These are phyloP conservation scores for Tolypocladium album DNA, from an alignment of 2,329 filamentous ascomycete species.

Conservation along the genomic window DNA sequence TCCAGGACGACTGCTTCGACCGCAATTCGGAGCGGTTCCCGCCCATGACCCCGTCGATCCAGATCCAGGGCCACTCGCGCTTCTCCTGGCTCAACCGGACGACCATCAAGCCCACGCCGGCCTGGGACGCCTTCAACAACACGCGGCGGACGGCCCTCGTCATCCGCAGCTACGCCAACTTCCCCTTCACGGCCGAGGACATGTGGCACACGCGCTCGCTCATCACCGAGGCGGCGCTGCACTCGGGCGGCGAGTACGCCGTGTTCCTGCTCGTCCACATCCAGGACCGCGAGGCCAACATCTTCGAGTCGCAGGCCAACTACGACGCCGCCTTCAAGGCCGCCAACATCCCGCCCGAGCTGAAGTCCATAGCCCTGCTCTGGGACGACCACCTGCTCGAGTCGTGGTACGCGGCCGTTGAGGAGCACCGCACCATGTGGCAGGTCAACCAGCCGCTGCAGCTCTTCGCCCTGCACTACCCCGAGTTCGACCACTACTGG, in stretches of 20 bases:
- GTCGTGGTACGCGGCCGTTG: conserved; percentile 52
- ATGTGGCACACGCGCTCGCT: conserved; percentile 52
- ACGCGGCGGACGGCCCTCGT: conserved; percentile 15
- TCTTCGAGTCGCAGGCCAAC: conserved; percentile 40
- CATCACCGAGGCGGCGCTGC: conserved; percentile 50
- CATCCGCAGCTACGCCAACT: conserved; percentile 26
- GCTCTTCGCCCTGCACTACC: conserved; percentile 20
- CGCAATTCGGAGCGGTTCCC: conserved; percentile 41
- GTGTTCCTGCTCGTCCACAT: conserved; percentile 53
- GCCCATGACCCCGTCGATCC: not conserved
- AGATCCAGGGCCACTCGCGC: conserved; percentile 6
- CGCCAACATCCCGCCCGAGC: conserved; percentile 49
- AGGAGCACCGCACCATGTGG: conserved; percentile 31
- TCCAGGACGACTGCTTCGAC: conserved; percentile 26
- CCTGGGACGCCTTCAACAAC: conserved; percentile 16
- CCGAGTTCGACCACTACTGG: conserved; percentile 24
- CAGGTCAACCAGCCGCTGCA: conserved; percentile 22
- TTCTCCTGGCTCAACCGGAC: conserved; percentile 9
- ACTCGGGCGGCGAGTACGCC: conserved; percentile 52
- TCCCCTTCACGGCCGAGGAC: conserved; percentile 49
- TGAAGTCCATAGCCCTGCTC: conserved; percentile 56
- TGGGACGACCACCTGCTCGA: conserved; percentile 61
- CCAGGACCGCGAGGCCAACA: conserved; percentile 42
- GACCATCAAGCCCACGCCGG: conserved; percentile 2
- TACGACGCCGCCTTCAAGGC: conserved; percentile 40